A percentile compares a stretch with the other conserved stretches of the same genome.
Evolutionary conservation across 176 grass and related monocot genomes (phyloP).

Genomic region (Echinochloa phyllopogon): DNA sequence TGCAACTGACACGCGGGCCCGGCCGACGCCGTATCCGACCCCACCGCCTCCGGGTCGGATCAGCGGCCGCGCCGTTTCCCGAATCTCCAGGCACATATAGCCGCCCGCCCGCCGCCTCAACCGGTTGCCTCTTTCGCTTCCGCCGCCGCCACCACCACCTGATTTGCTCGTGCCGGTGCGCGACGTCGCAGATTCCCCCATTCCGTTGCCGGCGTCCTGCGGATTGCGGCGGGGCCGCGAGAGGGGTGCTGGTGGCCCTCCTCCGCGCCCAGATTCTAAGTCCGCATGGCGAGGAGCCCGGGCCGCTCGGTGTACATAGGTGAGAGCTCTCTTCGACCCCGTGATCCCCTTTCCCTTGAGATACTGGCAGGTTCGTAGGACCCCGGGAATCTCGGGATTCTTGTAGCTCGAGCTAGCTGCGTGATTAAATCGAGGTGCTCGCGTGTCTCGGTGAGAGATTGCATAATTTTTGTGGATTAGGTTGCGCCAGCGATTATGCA

Average conservation of each 20-base stretch:
- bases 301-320: conserved; percentile 65
- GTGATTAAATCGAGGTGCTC: background rate
- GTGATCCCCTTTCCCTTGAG: background rate
- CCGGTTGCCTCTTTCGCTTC: background rate
- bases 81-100: conserved; percentile 32
- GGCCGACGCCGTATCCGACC: rapidly evolving
- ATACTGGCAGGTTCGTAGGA: background rate
- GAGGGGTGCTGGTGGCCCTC: background rate
- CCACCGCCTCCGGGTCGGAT: background rate
- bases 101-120: background rate
- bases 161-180: background rate
- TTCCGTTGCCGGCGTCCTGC: background rate
- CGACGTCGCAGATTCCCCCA: background rate
- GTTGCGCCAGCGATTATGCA: background rate
- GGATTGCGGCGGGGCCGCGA: background rate
- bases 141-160: conserved; percentile 1
- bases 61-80: background rate
- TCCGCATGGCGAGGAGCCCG: conserved; percentile 56
- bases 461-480: background rate
- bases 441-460: background rate
- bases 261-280: conserved; percentile 14
- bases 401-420: background rate
- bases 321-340: conserved; percentile 22
- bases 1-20: background rate
- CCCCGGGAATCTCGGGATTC: background rate